Conservation (phyloP, 2,329 filamentous ascomycete genomes). For the Periconia sp. region DNA sequence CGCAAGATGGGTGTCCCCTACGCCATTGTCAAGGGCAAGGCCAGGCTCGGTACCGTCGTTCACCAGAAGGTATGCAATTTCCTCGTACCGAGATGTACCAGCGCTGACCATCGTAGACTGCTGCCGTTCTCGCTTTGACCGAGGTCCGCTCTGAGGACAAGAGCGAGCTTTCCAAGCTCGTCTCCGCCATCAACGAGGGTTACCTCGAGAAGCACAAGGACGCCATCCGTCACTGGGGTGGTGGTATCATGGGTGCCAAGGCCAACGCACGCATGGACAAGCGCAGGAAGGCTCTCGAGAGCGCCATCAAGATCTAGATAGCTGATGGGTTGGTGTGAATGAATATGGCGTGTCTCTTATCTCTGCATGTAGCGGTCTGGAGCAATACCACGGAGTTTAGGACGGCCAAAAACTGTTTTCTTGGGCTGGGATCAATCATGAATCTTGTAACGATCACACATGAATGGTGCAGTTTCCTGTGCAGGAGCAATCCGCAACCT, state of each 20-base stretch:
- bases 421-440: conserved; percentile 39
- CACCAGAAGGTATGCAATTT: conserved; percentile 84
- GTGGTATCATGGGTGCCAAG: conserved; percentile 99
- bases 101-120: conserved; percentile 68
- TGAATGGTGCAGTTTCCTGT: not conserved
- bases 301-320: conserved; percentile 94
- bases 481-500: not conserved
- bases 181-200: conserved; percentile 95
- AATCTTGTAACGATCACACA: conserved; percentile 24
- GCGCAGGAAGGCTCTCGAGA: conserved; percentile 92
- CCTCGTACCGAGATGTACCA: not conserved
- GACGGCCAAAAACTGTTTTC: conserved; percentile 41
- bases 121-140: conserved; percentile 91
- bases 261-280: conserved; percentile 76
- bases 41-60: conserved; percentile 95
- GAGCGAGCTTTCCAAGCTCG: conserved; percentile 94
- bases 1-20: conserved; percentile 99
- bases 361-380: conserved; percentile 43
- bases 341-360: conserved; percentile 43
- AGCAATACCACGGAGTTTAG: conserved; percentile 43
- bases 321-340: conserved; percentile 29
- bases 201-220: conserved; percentile 96
- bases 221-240: conserved; percentile 91
- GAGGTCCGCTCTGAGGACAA: conserved; percentile 99
- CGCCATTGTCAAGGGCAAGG: conserved; percentile 99